Evolutionary conservation across 345 rosid genomes (phyloP).

Genomic region (Populus alba): DNA sequence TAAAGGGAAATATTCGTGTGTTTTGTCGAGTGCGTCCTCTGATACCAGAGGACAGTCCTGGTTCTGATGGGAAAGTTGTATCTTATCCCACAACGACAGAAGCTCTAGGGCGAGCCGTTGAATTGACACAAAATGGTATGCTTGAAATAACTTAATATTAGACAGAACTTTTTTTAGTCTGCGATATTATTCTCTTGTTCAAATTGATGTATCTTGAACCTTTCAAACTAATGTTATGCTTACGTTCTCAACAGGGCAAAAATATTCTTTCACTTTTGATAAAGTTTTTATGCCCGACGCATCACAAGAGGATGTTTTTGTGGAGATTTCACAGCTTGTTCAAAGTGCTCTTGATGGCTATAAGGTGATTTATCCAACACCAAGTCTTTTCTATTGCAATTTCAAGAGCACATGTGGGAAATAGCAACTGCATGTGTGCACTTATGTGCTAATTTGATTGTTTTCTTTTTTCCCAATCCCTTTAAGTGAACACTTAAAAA

Average conservation of each 20-base stretch:
- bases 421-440: background rate
- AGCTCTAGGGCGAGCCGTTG: slow-evolving; percentile 72
- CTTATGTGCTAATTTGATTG: background rate
- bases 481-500: background rate
- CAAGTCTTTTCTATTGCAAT: background rate
- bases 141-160: background rate
- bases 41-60: slow-evolving; percentile 60
- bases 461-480: background rate
- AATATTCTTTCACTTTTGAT: slow-evolving; percentile 79
- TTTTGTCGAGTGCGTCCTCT: slow-evolving; percentile 96
- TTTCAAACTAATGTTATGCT: slow-evolving; percentile 11
- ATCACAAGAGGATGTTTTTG: slow-evolving; percentile 83
- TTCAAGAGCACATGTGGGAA: background rate
- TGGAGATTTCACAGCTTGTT: slow-evolving; percentile 92
- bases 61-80: slow-evolving; percentile 50
- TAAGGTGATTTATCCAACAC: slow-evolving; percentile 52
- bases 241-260: slow-evolving; percentile 57
- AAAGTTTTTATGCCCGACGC: slow-evolving; percentile 72
- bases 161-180: background rate
- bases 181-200: background rate
- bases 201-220: background rate
- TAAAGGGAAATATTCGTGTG: slow-evolving; percentile 96
- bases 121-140: slow-evolving; percentile 72
- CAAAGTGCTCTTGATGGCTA: slow-evolving; percentile 99
- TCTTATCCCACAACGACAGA: slow-evolving; percentile 75